These are phyloP conservation scores for Trypanosoma caninum DNA, from an alignment of 208 protist species.

Conservation along the genomic window DNA sequence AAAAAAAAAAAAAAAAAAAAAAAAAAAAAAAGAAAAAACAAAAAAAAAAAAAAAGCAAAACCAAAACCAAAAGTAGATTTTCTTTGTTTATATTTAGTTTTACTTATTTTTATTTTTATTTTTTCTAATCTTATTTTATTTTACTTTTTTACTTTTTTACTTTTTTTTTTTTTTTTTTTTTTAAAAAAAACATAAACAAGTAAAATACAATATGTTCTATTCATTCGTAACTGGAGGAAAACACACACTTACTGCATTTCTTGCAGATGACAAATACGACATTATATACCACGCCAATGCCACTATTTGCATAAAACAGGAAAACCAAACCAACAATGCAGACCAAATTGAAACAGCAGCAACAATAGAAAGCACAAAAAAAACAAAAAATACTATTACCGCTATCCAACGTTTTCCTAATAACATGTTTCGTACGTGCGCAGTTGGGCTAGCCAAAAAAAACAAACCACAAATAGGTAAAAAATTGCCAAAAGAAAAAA, in stretches of 20 bases:
- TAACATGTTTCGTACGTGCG: constrained; percentile 84
- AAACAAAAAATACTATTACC: constrained; percentile 61
- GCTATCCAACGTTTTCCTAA: constrained; percentile 72
- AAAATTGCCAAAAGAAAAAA: constrained; percentile 73
- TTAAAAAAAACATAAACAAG: background rate
- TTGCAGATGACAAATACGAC: constrained; percentile 84
- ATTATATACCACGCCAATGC: constrained; percentile 87
- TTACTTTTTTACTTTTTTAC: background rate
- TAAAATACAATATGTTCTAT: background rate
- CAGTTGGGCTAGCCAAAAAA: constrained; percentile 75
- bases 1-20: background rate
- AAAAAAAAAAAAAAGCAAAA: background rate
- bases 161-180: background rate
- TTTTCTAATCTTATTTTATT: constrained; percentile 3
- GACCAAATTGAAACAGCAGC: constrained; percentile 51
- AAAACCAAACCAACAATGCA: constrained; percentile 53
- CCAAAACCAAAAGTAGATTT: too few species aligned
- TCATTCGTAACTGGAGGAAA: constrained; percentile 1
- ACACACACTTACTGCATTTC: constrained; percentile 44
- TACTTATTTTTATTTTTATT: background rate
- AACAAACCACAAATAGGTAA: constrained; percentile 48
- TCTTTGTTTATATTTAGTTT: too few species aligned
- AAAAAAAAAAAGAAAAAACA: background rate
- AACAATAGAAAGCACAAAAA: constrained; percentile 70
- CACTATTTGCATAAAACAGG: constrained; percentile 58